Evolutionary conservation across 768 basidiomycete genomes (phyloP).

Genomic region (Russula earlei): DNA sequence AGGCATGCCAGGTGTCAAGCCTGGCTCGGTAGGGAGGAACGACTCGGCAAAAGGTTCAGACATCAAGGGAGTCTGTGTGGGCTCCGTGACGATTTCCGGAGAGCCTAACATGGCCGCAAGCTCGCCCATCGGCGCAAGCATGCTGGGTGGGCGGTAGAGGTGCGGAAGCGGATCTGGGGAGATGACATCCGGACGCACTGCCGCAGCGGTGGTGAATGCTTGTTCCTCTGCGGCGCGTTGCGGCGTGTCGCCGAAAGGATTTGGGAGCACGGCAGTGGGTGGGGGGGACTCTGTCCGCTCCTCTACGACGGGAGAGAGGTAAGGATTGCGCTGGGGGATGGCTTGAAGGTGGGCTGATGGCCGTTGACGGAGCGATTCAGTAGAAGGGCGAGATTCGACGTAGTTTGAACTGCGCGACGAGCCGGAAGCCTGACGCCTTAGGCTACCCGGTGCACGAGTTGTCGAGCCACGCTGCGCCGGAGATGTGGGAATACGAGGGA

Average conservation of each 20-base stretch:
- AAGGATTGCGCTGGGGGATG: neutral
- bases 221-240: slow-evolving; percentile 23
- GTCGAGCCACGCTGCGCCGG: neutral
- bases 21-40: neutral
- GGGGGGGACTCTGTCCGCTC: slow-evolving; percentile 4
- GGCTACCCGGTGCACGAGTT: neutral
- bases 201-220: neutral
- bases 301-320: slow-evolving; percentile 17
- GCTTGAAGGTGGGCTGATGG: neutral
- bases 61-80: neutral
- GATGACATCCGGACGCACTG: slow-evolving; percentile 23
- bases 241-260: slow-evolving; percentile 17
- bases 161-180: slow-evolving; percentile 40
- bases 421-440: slow-evolving; percentile 10
- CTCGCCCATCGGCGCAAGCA: slow-evolving; percentile 21
- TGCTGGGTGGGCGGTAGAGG: slow-evolving; percentile 31
- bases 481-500: neutral
- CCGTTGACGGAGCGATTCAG: slow-evolving; percentile 10
- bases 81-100: neutral
- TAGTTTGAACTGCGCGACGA: slow-evolving; percentile 18
- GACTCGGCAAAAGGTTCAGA: neutral
- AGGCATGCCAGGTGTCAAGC: neutral
- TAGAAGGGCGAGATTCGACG: slow-evolving; percentile 14
- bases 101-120: slow-evolving; percentile 12
- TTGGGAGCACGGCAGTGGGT: neutral